Base-by-base conservation (phyloP, 441 rosid genomes). In the Syzygium syzygioides region DNA sequence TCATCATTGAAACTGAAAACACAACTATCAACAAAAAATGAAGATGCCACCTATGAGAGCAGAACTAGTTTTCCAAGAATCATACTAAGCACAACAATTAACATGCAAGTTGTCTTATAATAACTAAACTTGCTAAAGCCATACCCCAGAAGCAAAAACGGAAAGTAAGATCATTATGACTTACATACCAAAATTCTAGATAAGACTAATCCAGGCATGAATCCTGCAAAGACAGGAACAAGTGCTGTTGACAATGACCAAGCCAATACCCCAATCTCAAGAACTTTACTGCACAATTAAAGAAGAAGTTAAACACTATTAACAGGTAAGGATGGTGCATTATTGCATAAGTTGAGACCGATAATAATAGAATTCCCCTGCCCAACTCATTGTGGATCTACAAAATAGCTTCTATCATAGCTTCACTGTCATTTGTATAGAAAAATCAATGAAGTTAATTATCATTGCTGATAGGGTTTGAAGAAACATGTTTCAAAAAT, bases 161-260 rank as follows among this genome's bases (percentile, higher is more conserved):
- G 85, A 56, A 85, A 26, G 88, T 48, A 86, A 66, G 60, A 62
- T 79, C 56, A 68, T 86, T 68, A 91, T 85, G 55, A 18, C n/a
- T 76, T 26, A 76, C 92, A 88, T 94, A 97, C 99, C 98, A 97
- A 91, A 92, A 96, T 88, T 89, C 99, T 94, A 57, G 97, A 91
- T 71, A 96, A 92, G 88, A 97, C 90, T 89, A 97, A 91, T 86
- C 98, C 98, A 26, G 99, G 99, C 98, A 96, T 97, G 91, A 90
- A 96, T 66, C 98, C 99, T 91, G 99, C 98, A 89, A 95, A 93
- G 52, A 91, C 85, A 83, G 99, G 99, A 91, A 96, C 95, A 90
- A 94, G 94, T 87, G 96, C 96, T 34, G 99, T 97, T 55, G 98
- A 97, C 52, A 96, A 89, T 66, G 99, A 97, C 99, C 99, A 97